Evolutionary conservation across 345 rosid genomes (phyloP).

Genomic region (Sonneratia alba): DNA sequence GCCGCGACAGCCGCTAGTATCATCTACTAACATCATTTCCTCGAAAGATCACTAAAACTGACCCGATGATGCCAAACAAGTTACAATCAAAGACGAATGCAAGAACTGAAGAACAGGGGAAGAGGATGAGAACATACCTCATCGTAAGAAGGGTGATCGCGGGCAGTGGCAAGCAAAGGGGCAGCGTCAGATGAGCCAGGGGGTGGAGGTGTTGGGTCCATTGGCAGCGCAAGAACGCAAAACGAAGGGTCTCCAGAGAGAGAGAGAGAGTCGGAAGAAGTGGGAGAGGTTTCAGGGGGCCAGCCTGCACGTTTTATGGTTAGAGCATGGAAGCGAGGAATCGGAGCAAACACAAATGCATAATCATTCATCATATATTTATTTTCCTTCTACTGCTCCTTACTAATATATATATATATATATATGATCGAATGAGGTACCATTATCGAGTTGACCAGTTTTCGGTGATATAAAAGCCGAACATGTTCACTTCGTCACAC

Average conservation of each 20-base stretch:
- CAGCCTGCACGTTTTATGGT: too few species aligned
- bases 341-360: too few species aligned
- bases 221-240: constrained; percentile 3
- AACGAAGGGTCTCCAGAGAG: constrained; percentile 3
- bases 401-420: too few species aligned
- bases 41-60: too few species aligned
- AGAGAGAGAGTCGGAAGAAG: neutral
- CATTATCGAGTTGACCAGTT: too few species aligned
- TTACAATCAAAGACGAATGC: neutral
- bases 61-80: neutral
- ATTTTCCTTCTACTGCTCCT: too few species aligned
- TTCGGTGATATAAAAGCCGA: too few species aligned
- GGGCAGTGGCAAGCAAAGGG: neutral
- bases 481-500: too few species aligned
- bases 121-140: constrained; percentile 9
- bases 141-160: constrained; percentile 19
- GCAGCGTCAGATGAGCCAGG: neutral
- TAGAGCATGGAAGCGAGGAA: too few species aligned
- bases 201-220: constrained; percentile 6
- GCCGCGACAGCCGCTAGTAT: constrained; percentile 54
- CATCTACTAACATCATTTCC: constrained; percentile 35
- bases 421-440: too few species aligned
- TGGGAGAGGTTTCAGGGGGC: too few species aligned
- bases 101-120: neutral
- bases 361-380: too few species aligned